Percentiles rank a stretch among this genome's conserved stretches.
phyloP scores from a whole-genome alignment of 352 stramenopile genomes.

The Globisporangium emineosum region DNA sequence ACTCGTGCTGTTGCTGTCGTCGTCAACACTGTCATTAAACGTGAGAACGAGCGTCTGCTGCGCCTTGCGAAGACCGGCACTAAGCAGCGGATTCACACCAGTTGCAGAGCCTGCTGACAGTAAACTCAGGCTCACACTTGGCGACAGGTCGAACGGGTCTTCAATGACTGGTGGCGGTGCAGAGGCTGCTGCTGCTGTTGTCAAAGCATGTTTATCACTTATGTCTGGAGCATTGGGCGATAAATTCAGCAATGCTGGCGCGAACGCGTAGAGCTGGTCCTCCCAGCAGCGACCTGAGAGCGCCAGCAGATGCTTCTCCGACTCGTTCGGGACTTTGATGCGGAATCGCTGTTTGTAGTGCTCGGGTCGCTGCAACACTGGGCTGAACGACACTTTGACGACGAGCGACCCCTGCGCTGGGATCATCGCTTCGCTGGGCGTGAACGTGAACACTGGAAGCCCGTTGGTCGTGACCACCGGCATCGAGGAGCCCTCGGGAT shows the following conservation, averaged over 20 bases:
- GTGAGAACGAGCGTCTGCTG: slow-evolving; percentile 36
- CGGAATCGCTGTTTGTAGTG: slow-evolving; percentile 56
- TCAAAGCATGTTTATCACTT: background rate
- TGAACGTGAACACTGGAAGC: slow-evolving; percentile 59
- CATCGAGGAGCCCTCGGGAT: slow-evolving; percentile 1
- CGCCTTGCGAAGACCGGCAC: slow-evolving; percentile 43
- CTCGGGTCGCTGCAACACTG: slow-evolving; percentile 47
- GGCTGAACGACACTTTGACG: slow-evolving; percentile 66
- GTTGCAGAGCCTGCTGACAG: slow-evolving; percentile 17
- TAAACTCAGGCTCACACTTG: slow-evolving; percentile 33
- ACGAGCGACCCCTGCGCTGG: slow-evolving; percentile 43
- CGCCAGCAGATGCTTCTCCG: slow-evolving; percentile 53
- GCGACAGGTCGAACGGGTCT: slow-evolving; percentile 68
- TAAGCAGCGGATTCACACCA: slow-evolving; percentile 17
- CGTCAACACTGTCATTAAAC: slow-evolving; percentile 30
- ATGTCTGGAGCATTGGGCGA: slow-evolving; percentile 13
- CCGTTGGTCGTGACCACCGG: slow-evolving; percentile 19
- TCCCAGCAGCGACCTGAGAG: slow-evolving; percentile 72
- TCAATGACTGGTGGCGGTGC: slow-evolving; percentile 31
- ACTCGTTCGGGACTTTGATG: slow-evolving; percentile 75
- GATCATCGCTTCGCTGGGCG: slow-evolving; percentile 58
- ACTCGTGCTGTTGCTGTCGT: slow-evolving; percentile 12
- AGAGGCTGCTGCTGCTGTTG: background rate
- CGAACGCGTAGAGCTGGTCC: slow-evolving; percentile 72
- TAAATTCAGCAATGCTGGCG: slow-evolving; percentile 16